Base-by-base conservation (phyloP, 306 rosid species). In the Morella rubra region DNA sequence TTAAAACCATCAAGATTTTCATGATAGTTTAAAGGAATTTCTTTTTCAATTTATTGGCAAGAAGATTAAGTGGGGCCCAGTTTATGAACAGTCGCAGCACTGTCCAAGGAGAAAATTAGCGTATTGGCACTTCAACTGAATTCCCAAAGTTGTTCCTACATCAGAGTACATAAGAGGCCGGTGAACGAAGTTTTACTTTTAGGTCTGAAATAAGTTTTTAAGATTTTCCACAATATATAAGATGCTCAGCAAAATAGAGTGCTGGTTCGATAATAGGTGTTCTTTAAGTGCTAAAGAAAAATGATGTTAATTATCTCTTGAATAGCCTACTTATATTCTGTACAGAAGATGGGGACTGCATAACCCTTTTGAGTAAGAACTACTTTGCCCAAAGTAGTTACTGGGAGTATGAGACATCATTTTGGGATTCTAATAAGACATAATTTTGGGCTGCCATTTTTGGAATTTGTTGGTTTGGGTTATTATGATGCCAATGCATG, bases 341-440 rank as follows among this genome's bases (percentile, higher is more conserved):
- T 60, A 32, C 32, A 27, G 66, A 60, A 27, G 44, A 37, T 42
- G 16, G 4, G 10, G 60, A 54, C 27, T n/a, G 1, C 24, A 54
- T 61, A 69, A 60, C 62, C 45, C 22, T 32, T 66, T 61, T 68
- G 46, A 56, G 62, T 44, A 71, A 71, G 32, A 71, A 81, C 51
- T 76, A 67, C 41, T 73, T 69, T 22, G 69, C 73, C 62, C 14
- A 55, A 54, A 44, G 74, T 6, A 27, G 19, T 16, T 73, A 20
- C 51, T 42, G 16, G 22, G 41, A 24, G 32, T 3, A 19, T 55
- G 27, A 19, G 61, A 55, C 18, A 18, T 55, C 10, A 55, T 18
- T 55, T 55, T 19, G 61, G 27, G 27, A 24, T 24, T 24, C 27
- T 1, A 24, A 24, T 24, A 24, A 24, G 27, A 24, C 27, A 24